Base-by-base conservation (phyloP, 176 grass and related monocot species). In the Hordeum marinum region DNA sequence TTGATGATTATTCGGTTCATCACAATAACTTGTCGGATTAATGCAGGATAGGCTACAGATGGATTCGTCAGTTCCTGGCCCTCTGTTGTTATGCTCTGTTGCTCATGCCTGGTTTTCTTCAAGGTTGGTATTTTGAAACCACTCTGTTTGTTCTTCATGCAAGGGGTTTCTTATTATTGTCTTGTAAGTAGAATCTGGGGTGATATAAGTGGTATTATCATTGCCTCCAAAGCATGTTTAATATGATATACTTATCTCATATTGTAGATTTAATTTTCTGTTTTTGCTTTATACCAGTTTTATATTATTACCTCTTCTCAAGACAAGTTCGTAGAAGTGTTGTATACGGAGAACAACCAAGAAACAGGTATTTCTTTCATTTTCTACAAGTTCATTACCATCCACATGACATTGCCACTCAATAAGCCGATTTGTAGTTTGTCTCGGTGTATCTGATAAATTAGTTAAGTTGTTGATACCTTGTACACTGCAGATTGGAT, bases 241-340 rank as follows among this genome's bases (percentile, higher is more conserved):
- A 48, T 68, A 39, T 67, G 70, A 12, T 59, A 80, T 37, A 39
- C 57, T 43, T 40, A 74, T 84, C 17, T 83, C 73, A 59, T 67
- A 27, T 18, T 52, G 18, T 62, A 10, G 43, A 20, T 7, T 36
- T 89, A 23, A 68, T 24, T 70, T 1, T 82, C 12, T 41, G 69
- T 46, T 74, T 85, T 90, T 72, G 1, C 58, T 82, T 79, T 45
- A 37, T 23, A 81, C 17, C 82, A 98, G 93, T 98, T 92, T 86
- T 94, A 46, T 98, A 94, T 85, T 98, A 95, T 89, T 98, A 95
- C 75, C 90, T 95, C 85, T 94, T 98, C 93, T 98, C 96, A 63
- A 94, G 84, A 35, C 88, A 92, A 87, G 96, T 98, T 61, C 84
- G 36, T 55, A 90, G 96, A 79, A 98, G 93, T 77, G 75, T 95